phyloP scores from a whole-genome alignment of 2,329 filamentous ascomycete genomes.

The Ceratocystis huliohia region DNA sequence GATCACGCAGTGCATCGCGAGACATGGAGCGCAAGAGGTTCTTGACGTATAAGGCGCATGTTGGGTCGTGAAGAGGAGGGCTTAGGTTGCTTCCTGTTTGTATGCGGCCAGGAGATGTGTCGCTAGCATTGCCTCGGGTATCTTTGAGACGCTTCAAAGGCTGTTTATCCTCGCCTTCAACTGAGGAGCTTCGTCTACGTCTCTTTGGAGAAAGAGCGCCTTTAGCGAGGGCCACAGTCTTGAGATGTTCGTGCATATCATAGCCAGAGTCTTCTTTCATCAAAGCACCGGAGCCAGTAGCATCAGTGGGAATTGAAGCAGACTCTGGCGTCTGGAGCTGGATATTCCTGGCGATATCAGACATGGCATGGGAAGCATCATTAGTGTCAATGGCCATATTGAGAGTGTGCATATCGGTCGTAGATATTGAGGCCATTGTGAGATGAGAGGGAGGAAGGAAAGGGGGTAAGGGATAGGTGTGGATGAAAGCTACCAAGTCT shows the following conservation, averaged over 20 bases:
- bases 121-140: constrained; percentile 29
- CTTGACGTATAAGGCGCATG: constrained; percentile 72
- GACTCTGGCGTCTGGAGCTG: background rate
- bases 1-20: constrained; percentile 49
- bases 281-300: background rate
- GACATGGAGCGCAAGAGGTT: constrained; percentile 82
- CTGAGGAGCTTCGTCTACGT: constrained; percentile 10
- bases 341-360: background rate
- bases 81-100: background rate
- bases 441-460: background rate
- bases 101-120: constrained; percentile 30
- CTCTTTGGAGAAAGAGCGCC: constrained; percentile 10
- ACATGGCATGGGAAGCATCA: background rate
- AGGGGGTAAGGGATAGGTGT: background rate
- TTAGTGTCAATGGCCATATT: background rate
- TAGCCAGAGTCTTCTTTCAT: background rate
- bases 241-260: background rate
- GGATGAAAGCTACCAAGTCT: background rate
- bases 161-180: background rate
- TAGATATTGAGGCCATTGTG: background rate
- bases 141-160: constrained; percentile 22
- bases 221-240: background rate
- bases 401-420: background rate
- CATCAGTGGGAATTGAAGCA: background rate
- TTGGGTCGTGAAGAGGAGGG: constrained; percentile 53